Evolutionary conservation across 164 flowering plant species (phyloP), one percentile per base, ranked within the genome.

Genomic region (Tinospora cordifolia): DNA sequence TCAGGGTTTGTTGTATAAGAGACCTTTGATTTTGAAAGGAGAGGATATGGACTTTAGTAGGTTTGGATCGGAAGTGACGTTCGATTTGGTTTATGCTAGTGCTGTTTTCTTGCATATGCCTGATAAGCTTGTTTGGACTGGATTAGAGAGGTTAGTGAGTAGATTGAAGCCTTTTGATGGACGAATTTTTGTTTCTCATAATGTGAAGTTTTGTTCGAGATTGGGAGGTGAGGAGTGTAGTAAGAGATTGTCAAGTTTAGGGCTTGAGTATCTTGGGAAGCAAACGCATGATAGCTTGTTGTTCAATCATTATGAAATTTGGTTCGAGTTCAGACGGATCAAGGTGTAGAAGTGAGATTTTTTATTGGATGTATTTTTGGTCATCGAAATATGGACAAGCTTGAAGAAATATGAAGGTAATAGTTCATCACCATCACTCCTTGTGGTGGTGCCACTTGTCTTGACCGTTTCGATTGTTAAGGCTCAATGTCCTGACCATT

Each of bases 51-150:
- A 92, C 21, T 92, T 94, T 67, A 81, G 81, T 68, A 83, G 75
- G 71, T 92, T 94, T 75, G 91, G 92, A 17, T 79, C 89, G 0
- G 91, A 73, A 9, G 69, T 82, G 38, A 27, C 68, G 75, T 92
- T 89, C 79, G 89, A 88, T 81, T 76, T 94, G 85, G 87, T 94
- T 54, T 94, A 94, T 80, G 93, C 98, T 0, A 94, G 99, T 84
- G 97, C 97, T 57, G 99, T 94, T 49, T 92, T 94, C 64, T 88
- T 94, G 62, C 99, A 94, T 68, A 87, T 94, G 87, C 99, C 99
- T 14, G 97, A 88, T 83, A 81, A 86, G 59, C 98, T 92, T 80
- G 99, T 94, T 38, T 94, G 99, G 98, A 75, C 76, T 66, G 98
- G 98, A 67, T 70, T 94, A 60, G 97, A 90, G 81, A 87, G 96